These are phyloP conservation scores for Neurospora sp. DNA, from an alignment of 2,329 filamentous ascomycete species.

Conservation along the genomic window DNA sequence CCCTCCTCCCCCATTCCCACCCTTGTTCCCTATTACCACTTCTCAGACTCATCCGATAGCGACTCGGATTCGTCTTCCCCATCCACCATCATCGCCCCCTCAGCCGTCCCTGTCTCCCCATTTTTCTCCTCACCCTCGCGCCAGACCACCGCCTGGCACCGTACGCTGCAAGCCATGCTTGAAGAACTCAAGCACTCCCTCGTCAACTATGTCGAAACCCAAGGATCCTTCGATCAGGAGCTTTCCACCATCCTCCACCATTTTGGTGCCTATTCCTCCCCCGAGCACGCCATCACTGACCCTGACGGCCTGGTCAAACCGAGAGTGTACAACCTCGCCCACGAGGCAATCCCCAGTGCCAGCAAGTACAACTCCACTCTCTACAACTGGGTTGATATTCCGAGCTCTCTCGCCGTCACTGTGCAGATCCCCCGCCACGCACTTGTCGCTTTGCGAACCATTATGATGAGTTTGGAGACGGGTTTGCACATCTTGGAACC, in stretches of 20 bases:
- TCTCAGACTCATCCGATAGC: neutral
- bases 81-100: neutral
- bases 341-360: neutral
- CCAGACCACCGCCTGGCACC: neutral
- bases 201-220: neutral
- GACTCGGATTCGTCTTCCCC: neutral
- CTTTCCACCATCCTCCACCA: neutral
- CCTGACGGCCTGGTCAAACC: neutral
- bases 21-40: neutral
- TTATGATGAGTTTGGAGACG: neutral
- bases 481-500: neutral
- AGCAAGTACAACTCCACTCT: neutral
- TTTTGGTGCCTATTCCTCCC: neutral
- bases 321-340: neutral
- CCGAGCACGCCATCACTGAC: neutral
- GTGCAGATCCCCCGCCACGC: neutral
- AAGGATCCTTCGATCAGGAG: neutral
- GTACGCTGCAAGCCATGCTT: neutral
- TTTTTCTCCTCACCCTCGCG: neutral
- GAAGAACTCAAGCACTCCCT: neutral
- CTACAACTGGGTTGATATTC: neutral
- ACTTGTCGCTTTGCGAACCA: neutral
- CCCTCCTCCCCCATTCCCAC: neutral
- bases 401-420: neutral
- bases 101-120: neutral